A percentile compares a stretch with the other conserved stretches of the same genome.
These are phyloP conservation scores for Adiantum capillusveneris DNA, from an alignment of 75 land plant genomes.

Conservation along the genomic window DNA sequence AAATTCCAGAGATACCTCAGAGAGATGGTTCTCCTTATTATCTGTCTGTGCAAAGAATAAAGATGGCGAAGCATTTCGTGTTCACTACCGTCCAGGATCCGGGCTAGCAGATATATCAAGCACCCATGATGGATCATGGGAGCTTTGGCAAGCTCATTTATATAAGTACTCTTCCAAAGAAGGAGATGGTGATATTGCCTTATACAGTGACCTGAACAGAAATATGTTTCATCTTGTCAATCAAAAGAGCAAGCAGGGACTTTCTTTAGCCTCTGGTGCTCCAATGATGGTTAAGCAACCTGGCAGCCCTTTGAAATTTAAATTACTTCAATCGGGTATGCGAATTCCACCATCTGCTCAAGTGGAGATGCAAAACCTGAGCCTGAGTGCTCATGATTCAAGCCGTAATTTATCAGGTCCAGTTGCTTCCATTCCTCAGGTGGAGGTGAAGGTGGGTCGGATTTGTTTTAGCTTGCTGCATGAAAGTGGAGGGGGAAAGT, in stretches of 20 bases:
- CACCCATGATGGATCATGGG: constrained; percentile 33
- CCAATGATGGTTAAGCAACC: constrained; percentile 72
- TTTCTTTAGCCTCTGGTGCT: constrained; percentile 58
- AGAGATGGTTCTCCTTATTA: constrained; percentile 60
- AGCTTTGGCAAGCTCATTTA: constrained; percentile 55
- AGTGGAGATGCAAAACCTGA: background rate
- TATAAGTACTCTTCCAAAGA: constrained; percentile 28
- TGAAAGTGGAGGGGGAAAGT: constrained; percentile 51
- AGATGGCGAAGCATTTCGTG: constrained; percentile 53
- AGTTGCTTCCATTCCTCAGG: constrained; percentile 26
- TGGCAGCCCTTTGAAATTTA: constrained; percentile 70
- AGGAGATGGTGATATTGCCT: constrained; percentile 29
- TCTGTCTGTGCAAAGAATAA: constrained; percentile 65
- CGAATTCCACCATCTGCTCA: constrained; percentile 4
- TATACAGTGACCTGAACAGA: constrained; percentile 14
- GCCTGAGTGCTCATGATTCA: background rate
- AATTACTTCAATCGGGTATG: constrained; percentile 23
- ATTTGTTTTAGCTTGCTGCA: constrained; percentile 50
- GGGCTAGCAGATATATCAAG: constrained; percentile 56
- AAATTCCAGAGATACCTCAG: constrained; percentile 21
- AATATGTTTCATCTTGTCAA: constrained; percentile 57
- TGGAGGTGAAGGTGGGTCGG: constrained; percentile 37
- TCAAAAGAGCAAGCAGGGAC: constrained; percentile 48
- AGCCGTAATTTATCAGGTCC: background rate
- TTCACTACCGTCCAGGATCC: constrained; percentile 49